phyloP scores from a whole-genome alignment of 129 eudicot species.

The Pittosporum tobira region DNA sequence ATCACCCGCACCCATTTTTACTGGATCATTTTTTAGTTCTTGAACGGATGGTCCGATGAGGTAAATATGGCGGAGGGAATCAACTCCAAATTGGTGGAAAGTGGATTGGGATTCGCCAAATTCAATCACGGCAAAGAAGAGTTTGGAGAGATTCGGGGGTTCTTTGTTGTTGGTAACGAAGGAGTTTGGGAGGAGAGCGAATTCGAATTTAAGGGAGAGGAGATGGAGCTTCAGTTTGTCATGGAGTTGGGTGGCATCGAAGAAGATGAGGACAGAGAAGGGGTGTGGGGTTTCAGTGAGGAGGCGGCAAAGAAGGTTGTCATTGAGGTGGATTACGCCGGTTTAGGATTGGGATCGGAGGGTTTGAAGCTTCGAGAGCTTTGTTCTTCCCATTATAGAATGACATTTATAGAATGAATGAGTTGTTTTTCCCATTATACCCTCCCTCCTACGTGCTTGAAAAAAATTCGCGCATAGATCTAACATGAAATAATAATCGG shows the following conservation, averaged over 20 bases:
- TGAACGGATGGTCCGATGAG: constrained; percentile 37
- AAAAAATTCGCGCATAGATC: no score
- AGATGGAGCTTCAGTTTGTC: constrained; percentile 73
- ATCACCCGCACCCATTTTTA: constrained; percentile 52
- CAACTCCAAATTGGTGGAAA: constrained; percentile 56
- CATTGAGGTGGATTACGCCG: constrained; percentile 70
- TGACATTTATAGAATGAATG: no score
- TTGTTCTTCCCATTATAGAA: no score
- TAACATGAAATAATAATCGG: no score
- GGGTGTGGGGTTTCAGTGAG: constrained; percentile 49
- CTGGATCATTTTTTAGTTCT: constrained; percentile 31
- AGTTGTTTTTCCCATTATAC: no score
- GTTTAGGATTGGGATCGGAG: constrained; percentile 69
- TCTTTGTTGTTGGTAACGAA: constrained; percentile 34
- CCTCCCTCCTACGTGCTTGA: no score
- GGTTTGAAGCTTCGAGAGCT: no score
- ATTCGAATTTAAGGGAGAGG: constrained; percentile 63
- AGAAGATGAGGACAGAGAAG: constrained; percentile 70
- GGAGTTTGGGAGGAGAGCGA: constrained; percentile 46
- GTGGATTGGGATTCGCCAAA: constrained; percentile 55
- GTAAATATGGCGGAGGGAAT: constrained; percentile 66
- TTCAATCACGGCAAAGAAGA: constrained; percentile 68
- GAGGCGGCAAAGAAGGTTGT: constrained; percentile 70
- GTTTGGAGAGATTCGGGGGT: constrained; percentile 19
- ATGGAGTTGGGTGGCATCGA: constrained; percentile 71